Evolutionary conservation across 306 rosid species (phyloP), one percentile per base, ranked within the genome.

Genomic region (Calophaca sinica): DNA sequence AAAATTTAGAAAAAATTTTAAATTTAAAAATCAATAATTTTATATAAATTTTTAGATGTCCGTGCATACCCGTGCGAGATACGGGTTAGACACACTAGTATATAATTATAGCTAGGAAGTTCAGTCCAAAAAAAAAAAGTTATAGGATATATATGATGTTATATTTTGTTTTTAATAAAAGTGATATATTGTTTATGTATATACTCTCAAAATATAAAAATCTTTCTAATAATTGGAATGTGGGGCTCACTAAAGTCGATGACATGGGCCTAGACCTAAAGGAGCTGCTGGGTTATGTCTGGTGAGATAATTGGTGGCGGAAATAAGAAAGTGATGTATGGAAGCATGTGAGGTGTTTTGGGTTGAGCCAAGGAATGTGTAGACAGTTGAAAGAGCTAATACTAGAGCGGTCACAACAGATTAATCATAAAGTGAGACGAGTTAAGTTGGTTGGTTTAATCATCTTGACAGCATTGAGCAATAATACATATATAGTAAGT

Each of bases 331-430:
- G 52, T 20, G 9, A 70, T 52, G 49, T 67, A 45, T 67, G 51
- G 11, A 35, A 58, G 75, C 81, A 76, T 76, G 81, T 77, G 81
- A 77, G 81, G 70, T 77, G 75, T 77, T 77, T 68, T 58, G 20
- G 7, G 44, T 49, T 54, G 8, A 31, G 52, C 66, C 62, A 68
- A 33, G 51, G 50, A 45, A 68, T 45, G 12, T 62, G 31, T 32
- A 62, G 68, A 58, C 76, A 58, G 2, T 7, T 55, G 55, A 70
- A 38, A 70, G 50, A 26, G 54, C 35, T 41, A 54, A 54, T 14
- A 13, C 28, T 51, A 51, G 13, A 46, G 51, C 12, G 53, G 36
- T 33, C 36, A 33, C 36, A 33, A 33, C 36, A 33, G 36, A 33
- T 33, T 33, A 33, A 33, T 2, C 2, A 2, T 33, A 33, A 33